A percentile compares a stretch with the other conserved stretches of the same genome.
Evolutionary conservation across 768 basidiomycete species (phyloP).

Genomic region (Sarcomyxa edulis): DNA sequence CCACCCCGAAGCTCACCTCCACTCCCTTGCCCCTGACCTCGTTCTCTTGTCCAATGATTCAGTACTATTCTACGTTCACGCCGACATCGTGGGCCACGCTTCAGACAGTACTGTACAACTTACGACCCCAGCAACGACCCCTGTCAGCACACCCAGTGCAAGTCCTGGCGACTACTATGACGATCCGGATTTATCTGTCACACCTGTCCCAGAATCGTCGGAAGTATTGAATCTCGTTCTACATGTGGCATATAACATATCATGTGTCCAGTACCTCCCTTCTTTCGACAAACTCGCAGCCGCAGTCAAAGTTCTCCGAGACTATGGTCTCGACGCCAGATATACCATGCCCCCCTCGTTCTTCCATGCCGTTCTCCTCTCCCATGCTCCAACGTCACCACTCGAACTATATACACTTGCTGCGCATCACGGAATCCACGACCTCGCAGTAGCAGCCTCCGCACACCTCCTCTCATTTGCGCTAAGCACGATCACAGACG

Average conservation of each 20-base stretch:
- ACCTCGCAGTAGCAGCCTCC: constrained; percentile 72
- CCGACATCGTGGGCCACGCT: constrained; percentile 45
- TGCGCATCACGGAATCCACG: constrained; percentile 58
- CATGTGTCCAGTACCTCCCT: constrained; percentile 72
- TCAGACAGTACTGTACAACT: constrained; percentile 64
- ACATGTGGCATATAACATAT: constrained; percentile 66
- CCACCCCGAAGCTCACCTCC: constrained; percentile 61
- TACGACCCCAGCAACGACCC: constrained; percentile 41
- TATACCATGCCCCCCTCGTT: constrained; percentile 45
- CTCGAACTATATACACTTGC: constrained; percentile 72
- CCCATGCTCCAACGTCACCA: constrained; percentile 62
- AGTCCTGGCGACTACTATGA: too few species aligned
- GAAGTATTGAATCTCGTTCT: constrained; percentile 65
- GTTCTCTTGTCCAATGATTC: constrained; percentile 67
- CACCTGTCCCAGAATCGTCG: constrained; percentile 57
- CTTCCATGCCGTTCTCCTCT: constrained; percentile 55
- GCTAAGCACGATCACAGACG: constrained; percentile 65
- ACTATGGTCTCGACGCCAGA: constrained; percentile 56
- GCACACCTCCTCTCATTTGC: constrained; percentile 70
- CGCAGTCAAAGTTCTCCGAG: constrained; percentile 50
- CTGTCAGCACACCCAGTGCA: too few species aligned
- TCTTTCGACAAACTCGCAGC: constrained; percentile 50
- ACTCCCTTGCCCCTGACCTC: constrained; percentile 52
- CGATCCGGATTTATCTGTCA: constrained; percentile 45
- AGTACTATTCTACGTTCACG: constrained; percentile 83